Conservation (phyloP, 805 yeast species). For the Scheffersomyces coipomensis region DNA sequence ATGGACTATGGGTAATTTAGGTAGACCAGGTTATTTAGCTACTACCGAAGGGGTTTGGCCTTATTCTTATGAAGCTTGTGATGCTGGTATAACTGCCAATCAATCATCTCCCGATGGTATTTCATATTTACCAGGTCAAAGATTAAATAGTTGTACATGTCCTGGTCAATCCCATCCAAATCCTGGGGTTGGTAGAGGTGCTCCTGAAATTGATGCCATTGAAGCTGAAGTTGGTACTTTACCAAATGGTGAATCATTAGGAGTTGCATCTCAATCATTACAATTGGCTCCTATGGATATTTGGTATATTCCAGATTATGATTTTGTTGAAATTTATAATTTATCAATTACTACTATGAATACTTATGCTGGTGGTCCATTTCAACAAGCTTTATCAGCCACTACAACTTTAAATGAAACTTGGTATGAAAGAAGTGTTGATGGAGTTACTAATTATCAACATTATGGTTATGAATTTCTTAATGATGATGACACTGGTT, state of each 20-base stretch:
- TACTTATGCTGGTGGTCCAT: slow-evolving; percentile 88
- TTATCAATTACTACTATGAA: slow-evolving; percentile 73
- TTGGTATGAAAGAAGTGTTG: slow-evolving; percentile 77
- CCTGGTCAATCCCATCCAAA: slow-evolving; percentile 38
- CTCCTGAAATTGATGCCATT: slow-evolving; percentile 78
- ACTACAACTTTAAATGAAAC: slow-evolving; percentile 71
- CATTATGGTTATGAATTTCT: slow-evolving; percentile 74
- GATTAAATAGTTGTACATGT: slow-evolving; percentile 33
- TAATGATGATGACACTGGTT: slow-evolving; percentile 63
- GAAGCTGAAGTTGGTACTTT: slow-evolving; percentile 76
- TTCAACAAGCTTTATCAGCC: slow-evolving; percentile 89
- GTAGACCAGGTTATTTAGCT: slow-evolving; percentile 37
- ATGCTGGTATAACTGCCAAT: slow-evolving; percentile 40
- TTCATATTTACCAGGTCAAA: slow-evolving; percentile 39
- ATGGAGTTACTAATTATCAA: slow-evolving; percentile 55
- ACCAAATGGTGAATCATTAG: slow-evolving; percentile 30
- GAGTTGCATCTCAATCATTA: slow-evolving; percentile 86
- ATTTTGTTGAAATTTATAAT: slow-evolving; percentile 73
- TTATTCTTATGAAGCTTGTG: slow-evolving; percentile 37
- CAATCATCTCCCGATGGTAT: slow-evolving; percentile 42
- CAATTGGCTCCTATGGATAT: slow-evolving; percentile 94
- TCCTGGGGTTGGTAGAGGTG: slow-evolving; percentile 37
- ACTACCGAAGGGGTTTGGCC: slow-evolving; percentile 43
- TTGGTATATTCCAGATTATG: slow-evolving; percentile 91
- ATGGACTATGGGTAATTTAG: slow-evolving; percentile 43